These are phyloP conservation scores for Elsinoe batatas DNA, from an alignment of 2,329 filamentous ascomycete species.

Conservation along the genomic window DNA sequence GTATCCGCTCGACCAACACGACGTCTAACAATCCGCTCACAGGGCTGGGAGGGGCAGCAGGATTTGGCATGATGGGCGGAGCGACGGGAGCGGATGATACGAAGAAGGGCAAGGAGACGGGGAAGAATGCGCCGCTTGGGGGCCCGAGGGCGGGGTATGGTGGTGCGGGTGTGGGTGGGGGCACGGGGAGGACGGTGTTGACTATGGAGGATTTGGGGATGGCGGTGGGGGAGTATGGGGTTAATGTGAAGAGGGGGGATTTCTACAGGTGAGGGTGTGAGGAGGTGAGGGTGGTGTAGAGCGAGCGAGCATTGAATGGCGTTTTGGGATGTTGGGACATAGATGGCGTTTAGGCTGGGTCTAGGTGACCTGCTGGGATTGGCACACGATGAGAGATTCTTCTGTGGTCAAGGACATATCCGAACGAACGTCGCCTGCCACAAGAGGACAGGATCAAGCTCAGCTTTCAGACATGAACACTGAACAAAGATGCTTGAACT, in stretches of 20 bases:
- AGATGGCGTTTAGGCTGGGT: slow-evolving; percentile 2
- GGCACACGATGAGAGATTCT: background rate
- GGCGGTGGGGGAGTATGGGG: slow-evolving; percentile 94
- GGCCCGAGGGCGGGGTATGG: slow-evolving; percentile 49
- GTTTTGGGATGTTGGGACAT: background rate
- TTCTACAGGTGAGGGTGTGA: slow-evolving; percentile 65
- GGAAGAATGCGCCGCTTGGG: slow-evolving; percentile 35
- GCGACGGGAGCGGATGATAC: slow-evolving; percentile 44
- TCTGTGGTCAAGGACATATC: background rate
- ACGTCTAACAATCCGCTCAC: slow-evolving; percentile 88
- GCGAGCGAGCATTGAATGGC: background rate
- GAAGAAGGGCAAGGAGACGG: slow-evolving; percentile 32
- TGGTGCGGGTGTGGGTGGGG: slow-evolving; percentile 79
- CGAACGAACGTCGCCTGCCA: too few relatives aligned
- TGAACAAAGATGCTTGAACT: background rate
- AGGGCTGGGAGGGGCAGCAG: slow-evolving; percentile 65
- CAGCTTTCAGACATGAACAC: too few relatives aligned
- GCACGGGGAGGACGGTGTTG: slow-evolving; percentile 82
- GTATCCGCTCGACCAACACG: slow-evolving; percentile 86
- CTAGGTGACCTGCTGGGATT: background rate
- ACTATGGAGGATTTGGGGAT: slow-evolving; percentile 99
- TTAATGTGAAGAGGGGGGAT: slow-evolving; percentile 94
- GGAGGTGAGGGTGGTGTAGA: background rate
- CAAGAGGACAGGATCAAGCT: too few relatives aligned
- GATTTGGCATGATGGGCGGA: slow-evolving; percentile 53